Base-by-base conservation (phyloP, 495 filamentous ascomycete species). In the Penicillium diatomitis region DNA sequence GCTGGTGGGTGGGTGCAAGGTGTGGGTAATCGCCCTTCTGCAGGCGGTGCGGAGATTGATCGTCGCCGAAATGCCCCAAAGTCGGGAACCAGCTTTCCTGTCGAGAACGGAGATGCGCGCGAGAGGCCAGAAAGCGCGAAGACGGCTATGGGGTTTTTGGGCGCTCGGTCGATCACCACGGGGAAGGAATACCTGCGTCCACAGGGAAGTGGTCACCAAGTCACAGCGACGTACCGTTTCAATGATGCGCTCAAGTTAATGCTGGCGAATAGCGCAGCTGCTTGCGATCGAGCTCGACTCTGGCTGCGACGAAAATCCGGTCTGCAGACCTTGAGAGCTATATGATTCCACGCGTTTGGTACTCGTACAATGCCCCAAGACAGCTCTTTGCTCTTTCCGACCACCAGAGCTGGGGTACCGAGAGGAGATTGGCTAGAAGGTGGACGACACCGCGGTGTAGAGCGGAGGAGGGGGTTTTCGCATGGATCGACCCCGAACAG, bases 21-120 rank as follows among this genome's bases (percentile, higher is more conserved):
- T 52, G 49, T 49, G 52, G 56, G 52, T 52, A 47, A 55, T 52
- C 47, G 58, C 57, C 20, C 58, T 61, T 52, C 57, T 64, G 64
- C 68, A 72, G 69, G 69, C 69, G 69, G 69, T 72, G 69, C 69
- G 69, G 69, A 72, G 69, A 70, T 67, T 72, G 62, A 65, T 70
- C 65, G 66, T 66, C 60, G 56, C 55, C 61, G 62, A 54, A 58
- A 54, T 52, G 52, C 65, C 65, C 65, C 64, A 69, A 54, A 60
- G 55, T 55, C 56, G 62, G 46, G 46, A 58, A 33, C 55, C 50
- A 46, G 60, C 54, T 53, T 49, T 51, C 44, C 41, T 44, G 41
- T 35, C 50, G 55, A 55, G 51, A 44, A 51, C 47, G 44, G 46
- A 44, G 44, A 50, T 54, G 58, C 33, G 64, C 64, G 62, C 60